A percentile compares a stretch with the other conserved stretches of the same genome.
Conservation (phyloP, 345 rosid genomes). For the Iberis pinnata region DNA sequence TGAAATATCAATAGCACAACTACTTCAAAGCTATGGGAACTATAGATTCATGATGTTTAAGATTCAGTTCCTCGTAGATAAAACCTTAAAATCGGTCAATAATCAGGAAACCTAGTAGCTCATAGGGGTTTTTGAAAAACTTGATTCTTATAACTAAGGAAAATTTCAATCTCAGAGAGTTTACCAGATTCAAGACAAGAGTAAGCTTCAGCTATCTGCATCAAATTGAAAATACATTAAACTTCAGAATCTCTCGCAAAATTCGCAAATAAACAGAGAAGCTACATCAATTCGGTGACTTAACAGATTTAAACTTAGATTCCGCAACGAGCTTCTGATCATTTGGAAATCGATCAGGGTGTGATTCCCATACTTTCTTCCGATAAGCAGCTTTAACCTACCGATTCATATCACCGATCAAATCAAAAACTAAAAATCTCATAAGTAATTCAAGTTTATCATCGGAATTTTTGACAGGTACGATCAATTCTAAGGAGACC, state of each 20-base stretch:
- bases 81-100: too few species aligned
- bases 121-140: too few species aligned
- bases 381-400: slow-evolving; percentile 80
- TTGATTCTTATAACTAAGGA: not conserved
- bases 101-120: not conserved
- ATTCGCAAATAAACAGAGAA: too few species aligned
- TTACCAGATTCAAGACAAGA: slow-evolving; percentile 58
- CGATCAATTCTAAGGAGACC: too few species aligned
- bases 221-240: not conserved
- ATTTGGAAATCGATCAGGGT: slow-evolving; percentile 76
- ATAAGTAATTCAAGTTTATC: too few species aligned
- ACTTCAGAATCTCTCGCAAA: too few species aligned
- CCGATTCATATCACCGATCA: not conserved
- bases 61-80: too few species aligned
- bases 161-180: not conserved
- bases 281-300: too few species aligned
- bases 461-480: too few species aligned
- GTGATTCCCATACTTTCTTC: slow-evolving; percentile 81
- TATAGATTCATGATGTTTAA: too few species aligned
- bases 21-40: not conserved
- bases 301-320: slow-evolving; percentile 55
- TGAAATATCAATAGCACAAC: not conserved
- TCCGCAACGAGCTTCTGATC: slow-evolving; percentile 61
- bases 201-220: slow-evolving; percentile 73
- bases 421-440: not conserved